A percentile compares a stretch with the other conserved stretches of the same genome.
These are phyloP conservation scores for Sphaerobolus stellatus DNA, from an alignment of 1,284 basidiomycete genomes.

Conservation along the genomic window DNA sequence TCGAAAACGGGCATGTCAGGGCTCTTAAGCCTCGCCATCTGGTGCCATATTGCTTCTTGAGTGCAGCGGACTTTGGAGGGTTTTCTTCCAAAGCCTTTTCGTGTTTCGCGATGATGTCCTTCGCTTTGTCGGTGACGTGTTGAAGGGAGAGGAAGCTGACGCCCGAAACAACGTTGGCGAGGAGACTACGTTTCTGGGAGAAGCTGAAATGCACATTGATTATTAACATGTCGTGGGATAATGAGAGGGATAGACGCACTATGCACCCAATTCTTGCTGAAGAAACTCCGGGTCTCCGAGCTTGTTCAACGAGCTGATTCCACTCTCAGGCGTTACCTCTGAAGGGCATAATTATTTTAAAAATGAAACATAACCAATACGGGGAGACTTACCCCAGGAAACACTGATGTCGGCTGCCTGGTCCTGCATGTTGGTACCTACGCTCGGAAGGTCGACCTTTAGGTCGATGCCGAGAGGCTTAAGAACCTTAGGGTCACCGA, in stretches of 20 bases:
- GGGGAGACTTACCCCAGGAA: background rate
- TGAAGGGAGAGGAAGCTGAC: constrained; percentile 22
- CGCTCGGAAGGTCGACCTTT: constrained; percentile 34
- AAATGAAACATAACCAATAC: background rate
- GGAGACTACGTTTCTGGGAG: constrained; percentile 4
- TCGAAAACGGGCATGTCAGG: constrained; percentile 21
- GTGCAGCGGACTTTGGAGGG: constrained; percentile 9
- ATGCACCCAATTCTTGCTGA: constrained; percentile 18
- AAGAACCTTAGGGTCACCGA: constrained; percentile 33
- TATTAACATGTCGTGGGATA: too few species aligned
- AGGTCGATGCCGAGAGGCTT: constrained; percentile 30
- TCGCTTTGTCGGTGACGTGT: constrained; percentile 12
- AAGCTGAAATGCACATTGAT: too few species aligned
- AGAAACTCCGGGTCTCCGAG: constrained; percentile 15
- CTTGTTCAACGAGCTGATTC: constrained; percentile 21
- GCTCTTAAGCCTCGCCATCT: constrained; percentile 22
- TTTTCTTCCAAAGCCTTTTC: constrained; percentile 8
- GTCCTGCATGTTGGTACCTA: constrained; percentile 35
- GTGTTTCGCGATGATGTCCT: background rate
- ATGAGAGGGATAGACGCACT: constrained; percentile 22
- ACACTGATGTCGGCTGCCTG: constrained; percentile 18
- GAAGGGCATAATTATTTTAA: too few species aligned
- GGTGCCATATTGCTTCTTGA: constrained; percentile 25
- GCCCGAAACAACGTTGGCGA: constrained; percentile 8
- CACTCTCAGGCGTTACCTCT: too few species aligned